Conservation (phyloP, 73 alveolate species). For the Paramecium sonneborni region DNA sequence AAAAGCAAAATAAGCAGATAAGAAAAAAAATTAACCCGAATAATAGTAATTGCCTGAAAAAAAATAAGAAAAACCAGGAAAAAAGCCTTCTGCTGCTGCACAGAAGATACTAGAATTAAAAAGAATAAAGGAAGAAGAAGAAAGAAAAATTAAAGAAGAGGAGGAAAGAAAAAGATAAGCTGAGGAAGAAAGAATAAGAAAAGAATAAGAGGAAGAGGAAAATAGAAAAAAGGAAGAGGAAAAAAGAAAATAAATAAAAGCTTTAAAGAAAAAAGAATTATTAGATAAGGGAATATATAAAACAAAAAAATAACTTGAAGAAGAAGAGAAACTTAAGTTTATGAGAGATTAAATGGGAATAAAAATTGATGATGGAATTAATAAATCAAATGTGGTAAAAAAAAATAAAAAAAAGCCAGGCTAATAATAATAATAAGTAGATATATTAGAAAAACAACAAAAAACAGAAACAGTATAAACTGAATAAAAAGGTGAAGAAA, state of each 20-base stretch:
- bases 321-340: constrained; percentile 64
- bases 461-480: background rate
- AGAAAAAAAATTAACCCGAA: constrained; percentile 61
- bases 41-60: background rate
- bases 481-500: constrained; percentile 57
- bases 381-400: constrained; percentile 64
- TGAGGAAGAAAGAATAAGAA: constrained; percentile 62
- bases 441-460: background rate
- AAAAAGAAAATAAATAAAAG: constrained; percentile 62
- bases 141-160: constrained; percentile 63
- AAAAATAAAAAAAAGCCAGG: constrained; percentile 56
- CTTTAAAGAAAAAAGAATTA: constrained; percentile 52
- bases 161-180: constrained; percentile 64
- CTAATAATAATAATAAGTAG: constrained; percentile 28
- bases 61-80: constrained; percentile 71
- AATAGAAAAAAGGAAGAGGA: constrained; percentile 79
- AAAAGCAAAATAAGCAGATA: constrained; percentile 71
- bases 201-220: constrained; percentile 76
- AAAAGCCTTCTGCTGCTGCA: constrained; percentile 65
- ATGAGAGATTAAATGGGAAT: constrained; percentile 43
- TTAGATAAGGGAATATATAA: constrained; percentile 63
- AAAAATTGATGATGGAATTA: constrained; percentile 17
- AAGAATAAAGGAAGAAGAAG: constrained; percentile 65
- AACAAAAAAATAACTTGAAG: constrained; percentile 74
- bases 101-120: constrained; percentile 67